phyloP scores from a whole-genome alignment of 169 alveolate genomes.

The Plasmodium falciparum region DNA sequence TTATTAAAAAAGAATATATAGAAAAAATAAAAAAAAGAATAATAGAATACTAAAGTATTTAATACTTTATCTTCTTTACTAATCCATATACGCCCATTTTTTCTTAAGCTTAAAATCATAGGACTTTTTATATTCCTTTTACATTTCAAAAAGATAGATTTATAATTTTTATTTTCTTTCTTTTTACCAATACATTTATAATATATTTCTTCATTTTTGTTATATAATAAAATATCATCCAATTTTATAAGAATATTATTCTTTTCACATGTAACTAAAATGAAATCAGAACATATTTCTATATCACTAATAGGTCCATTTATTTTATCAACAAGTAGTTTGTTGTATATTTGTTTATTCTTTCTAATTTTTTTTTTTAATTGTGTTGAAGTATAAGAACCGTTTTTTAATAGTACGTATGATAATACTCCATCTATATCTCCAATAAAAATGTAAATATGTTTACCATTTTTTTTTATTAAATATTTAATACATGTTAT shows the following conservation, averaged over 20 bases:
- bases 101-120: slow-evolving; percentile 55
- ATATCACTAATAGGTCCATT: slow-evolving; percentile 46
- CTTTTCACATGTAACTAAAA: slow-evolving; percentile 68
- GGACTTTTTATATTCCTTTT: slow-evolving; percentile 15
- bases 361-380: slow-evolving; percentile 14
- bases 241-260: slow-evolving; percentile 33
- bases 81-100: slow-evolving; percentile 71
- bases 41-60: slow-evolving; percentile 61
- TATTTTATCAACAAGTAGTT: slow-evolving; percentile 41
- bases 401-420: slow-evolving; percentile 28
- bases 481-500: slow-evolving; percentile 52
- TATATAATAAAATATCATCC: slow-evolving; percentile 15
- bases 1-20: slow-evolving; percentile 40
- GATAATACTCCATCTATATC: slow-evolving; percentile 59
- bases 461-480: slow-evolving; percentile 5
- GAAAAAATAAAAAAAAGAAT: slow-evolving; percentile 51
- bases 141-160: slow-evolving; percentile 44
- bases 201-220: background rate
- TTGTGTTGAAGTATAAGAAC: background rate
- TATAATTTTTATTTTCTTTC: slow-evolving; percentile 33
- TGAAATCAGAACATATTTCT: slow-evolving; percentile 28
- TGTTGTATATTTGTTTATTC: background rate
- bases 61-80: slow-evolving; percentile 53
- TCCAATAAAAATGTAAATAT: slow-evolving; percentile 49
- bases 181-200: slow-evolving; percentile 43